These are phyloP conservation scores for Magnusiomyces suaveolens DNA, from an alignment of 1,139 yeast genomes.

Conservation along the genomic window DNA sequence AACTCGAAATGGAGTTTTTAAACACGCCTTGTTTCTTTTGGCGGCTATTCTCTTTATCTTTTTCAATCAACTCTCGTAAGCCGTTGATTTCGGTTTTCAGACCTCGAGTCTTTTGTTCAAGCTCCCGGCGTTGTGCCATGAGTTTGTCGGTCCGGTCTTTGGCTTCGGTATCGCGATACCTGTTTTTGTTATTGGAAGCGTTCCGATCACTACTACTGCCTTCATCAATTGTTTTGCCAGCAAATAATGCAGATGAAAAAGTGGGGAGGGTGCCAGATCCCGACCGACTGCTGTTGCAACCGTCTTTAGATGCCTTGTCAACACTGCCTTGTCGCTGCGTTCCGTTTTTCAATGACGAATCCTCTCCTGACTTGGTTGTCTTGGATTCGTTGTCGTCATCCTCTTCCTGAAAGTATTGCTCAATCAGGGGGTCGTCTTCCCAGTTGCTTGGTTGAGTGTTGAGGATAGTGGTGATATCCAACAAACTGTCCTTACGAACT, in stretches of 20 bases:
- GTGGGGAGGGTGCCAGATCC: no score
- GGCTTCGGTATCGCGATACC: background rate
- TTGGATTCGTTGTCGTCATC: background rate
- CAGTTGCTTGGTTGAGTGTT: constrained; percentile 1
- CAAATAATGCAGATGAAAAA: background rate
- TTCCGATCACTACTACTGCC: background rate
- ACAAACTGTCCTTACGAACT: background rate
- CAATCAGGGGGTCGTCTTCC: constrained; percentile 6
- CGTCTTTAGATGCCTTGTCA: no score
- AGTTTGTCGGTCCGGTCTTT: constrained; percentile 1
- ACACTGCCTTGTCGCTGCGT: no score
- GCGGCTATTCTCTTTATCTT: background rate
- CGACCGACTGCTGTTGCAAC: no score
- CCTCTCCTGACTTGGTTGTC: background rate
- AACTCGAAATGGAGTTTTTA: background rate
- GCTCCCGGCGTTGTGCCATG: background rate
- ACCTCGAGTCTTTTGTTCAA: background rate
- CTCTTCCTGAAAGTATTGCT: background rate
- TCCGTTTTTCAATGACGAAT: background rate
- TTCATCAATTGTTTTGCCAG: background rate
- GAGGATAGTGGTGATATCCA: background rate
- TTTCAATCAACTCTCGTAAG: background rate
- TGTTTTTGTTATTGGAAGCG: background rate
- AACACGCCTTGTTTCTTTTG: constrained; percentile 1
- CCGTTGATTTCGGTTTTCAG: background rate